Base-by-base conservation (phyloP, 1,284 basidiomycete genomes). In the Trametes polyzona region DNA sequence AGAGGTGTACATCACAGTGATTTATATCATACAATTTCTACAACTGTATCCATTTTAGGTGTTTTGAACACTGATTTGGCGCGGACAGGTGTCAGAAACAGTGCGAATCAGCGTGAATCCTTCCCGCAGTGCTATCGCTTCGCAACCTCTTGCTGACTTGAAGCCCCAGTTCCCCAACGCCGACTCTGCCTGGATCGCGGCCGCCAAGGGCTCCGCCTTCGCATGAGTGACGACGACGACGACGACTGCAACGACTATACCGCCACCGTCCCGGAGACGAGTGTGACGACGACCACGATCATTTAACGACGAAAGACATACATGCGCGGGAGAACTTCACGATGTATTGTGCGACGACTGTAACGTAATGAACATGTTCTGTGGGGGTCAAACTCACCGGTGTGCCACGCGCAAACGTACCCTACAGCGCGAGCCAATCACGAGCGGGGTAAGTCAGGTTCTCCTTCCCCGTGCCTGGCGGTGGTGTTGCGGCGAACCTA, bases 131-230 rank as follows among this genome's bases (percentile, higher is more conserved):
- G 8, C 23, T 27, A 16, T 11, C 24, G 14, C 16, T 17, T 27
- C 19, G 46, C 4, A 19, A 12, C 29, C 19, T n/a, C 23, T 5
- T 47, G 24, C 33, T 47, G 24, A 47, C 24, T 9, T 12, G 6
- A 5, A 0, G 23, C 11, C 11, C 24, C 57, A 58, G 57, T 53
- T 44, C 52, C 57, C 57, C 19, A 47, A 39, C 42, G 57, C 57
- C 1, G 52, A 54, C 42, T 24, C 57, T 23, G 40, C 41, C 29
- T 58, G 57, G 57, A 58, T 58, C 47, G 26, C 27, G 19, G 52
- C 57, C n/a, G 57, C 51, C 16, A 50, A 52, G 48, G 55, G 48
- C 23, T 11, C 42, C 10, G 16, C 55, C 17, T 57, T 56, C 47
- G 10, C 21, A 10, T 43, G 16, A 26, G 23, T 21, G 19, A 53